Evolutionary conservation across 176 grass and related monocot species (phyloP).

Genomic region (Cenchrus fungigraminus): DNA sequence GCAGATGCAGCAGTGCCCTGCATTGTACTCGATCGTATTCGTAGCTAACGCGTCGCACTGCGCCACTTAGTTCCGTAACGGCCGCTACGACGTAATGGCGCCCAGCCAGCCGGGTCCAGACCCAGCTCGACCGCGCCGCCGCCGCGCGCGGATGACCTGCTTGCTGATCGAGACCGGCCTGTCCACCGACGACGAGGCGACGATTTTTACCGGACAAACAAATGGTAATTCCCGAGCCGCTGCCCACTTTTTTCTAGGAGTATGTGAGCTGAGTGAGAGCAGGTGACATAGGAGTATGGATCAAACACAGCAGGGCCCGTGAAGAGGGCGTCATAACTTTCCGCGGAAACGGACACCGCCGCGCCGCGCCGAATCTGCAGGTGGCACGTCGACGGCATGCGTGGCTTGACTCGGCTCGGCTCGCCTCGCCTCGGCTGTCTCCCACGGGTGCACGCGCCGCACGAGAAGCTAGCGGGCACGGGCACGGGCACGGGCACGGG

Average conservation of each 20-base stretch:
- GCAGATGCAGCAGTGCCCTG: too few species aligned
- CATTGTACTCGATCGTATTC: neutral
- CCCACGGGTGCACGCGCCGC: conserved; percentile 5
- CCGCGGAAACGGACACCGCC: neutral
- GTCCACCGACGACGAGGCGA: neutral
- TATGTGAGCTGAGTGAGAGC: neutral
- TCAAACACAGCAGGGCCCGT: conserved; percentile 26
- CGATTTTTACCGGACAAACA: neutral
- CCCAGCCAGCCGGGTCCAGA: too few species aligned
- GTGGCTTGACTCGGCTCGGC: neutral
- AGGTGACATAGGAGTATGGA: neutral
- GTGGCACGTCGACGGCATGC: neutral
- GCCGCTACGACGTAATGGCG: neutral
- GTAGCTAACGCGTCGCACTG: neutral
- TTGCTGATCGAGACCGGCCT: neutral
- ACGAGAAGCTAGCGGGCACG: too few species aligned
- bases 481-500: too few species aligned
- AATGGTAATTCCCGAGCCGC: too few species aligned
- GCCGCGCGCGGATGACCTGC: too few species aligned
- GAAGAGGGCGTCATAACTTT: conserved; percentile 34
- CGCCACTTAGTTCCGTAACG: neutral
- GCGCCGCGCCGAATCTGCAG: conserved; percentile 15
- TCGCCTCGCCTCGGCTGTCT: conserved; percentile 1
- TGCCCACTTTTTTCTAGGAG: neutral
- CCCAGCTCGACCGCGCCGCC: neutral